phyloP scores from a whole-genome alignment of 495 filamentous ascomycete genomes.

The Hyaloscypha hepaticicola region DNA sequence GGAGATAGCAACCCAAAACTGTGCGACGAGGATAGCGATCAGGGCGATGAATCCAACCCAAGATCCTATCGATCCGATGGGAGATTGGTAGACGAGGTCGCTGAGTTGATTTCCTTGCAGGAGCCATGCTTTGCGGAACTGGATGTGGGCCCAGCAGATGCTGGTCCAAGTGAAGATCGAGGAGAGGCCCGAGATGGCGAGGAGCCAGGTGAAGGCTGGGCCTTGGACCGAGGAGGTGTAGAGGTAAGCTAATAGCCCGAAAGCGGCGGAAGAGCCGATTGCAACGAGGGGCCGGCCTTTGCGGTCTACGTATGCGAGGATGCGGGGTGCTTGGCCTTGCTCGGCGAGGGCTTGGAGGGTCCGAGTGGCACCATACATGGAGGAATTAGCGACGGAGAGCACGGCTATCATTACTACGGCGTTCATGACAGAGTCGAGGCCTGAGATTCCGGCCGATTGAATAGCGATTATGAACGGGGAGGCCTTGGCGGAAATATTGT shows the following conservation, averaged over 20 bases:
- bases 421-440: conserved; percentile 83
- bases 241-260: conserved; percentile 80
- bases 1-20: conserved; percentile 89
- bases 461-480: conserved; percentile 93
- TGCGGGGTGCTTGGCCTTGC: conserved; percentile 74
- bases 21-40: conserved; percentile 76
- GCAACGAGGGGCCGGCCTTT: conserved; percentile 77
- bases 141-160: conserved; percentile 86
- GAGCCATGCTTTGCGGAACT: conserved; percentile 82
- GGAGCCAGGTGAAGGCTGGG: conserved; percentile 80
- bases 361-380: conserved; percentile 82
- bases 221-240: conserved; percentile 63
- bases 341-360: conserved; percentile 85
- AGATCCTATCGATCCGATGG: conserved; percentile 77
- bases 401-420: conserved; percentile 87
- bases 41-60: conserved; percentile 83
- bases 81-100: conserved; percentile 78
- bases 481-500: conserved; percentile 65
- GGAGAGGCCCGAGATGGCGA: conserved; percentile 84
- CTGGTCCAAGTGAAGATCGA: conserved; percentile 91
- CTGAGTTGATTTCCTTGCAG: conserved; percentile 67
- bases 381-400: conserved; percentile 87
- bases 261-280: conserved; percentile 62
- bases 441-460: conserved; percentile 72
- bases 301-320: conserved; percentile 81